Conservation (phyloP, 306 rosid species). For the Ziziphus jujuba region DNA sequence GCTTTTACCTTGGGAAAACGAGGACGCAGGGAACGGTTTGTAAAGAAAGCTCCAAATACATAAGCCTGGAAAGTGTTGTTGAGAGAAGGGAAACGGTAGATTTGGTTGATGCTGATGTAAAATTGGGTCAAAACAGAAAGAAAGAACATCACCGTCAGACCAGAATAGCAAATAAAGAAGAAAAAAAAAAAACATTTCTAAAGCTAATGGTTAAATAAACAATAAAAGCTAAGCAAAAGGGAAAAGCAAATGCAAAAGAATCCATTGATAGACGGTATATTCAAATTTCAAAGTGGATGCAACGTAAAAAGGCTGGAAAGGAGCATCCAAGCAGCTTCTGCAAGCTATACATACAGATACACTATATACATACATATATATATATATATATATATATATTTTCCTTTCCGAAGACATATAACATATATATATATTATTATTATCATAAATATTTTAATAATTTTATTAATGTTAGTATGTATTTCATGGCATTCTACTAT, state of each 20-base stretch:
- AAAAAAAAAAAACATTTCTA: not conserved
- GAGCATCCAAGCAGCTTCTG: constrained; percentile 14
- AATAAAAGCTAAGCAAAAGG: constrained; percentile 4
- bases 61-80: constrained; percentile 21
- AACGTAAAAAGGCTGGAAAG: constrained; percentile 13
- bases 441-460: too few species aligned
- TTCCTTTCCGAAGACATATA: too few species aligned
- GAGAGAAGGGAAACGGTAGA: not conserved
- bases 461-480: too few species aligned
- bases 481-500: too few species aligned
- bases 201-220: constrained; percentile 8
- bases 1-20: constrained; percentile 20
- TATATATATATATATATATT: too few species aligned
- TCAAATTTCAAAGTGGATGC: constrained; percentile 39
- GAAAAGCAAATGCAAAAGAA: constrained; percentile 3
- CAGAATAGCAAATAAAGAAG: constrained; percentile 9
- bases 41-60: constrained; percentile 16
- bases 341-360: not conserved
- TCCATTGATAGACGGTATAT: constrained; percentile 19
- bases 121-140: constrained; percentile 30
- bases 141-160: constrained; percentile 21
- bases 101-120: constrained; percentile 24
- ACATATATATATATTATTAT: too few species aligned
- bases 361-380: not conserved
- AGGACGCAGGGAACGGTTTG: constrained; percentile 14